These are phyloP conservation scores for Leccinum broughii DNA, from an alignment of 768 basidiomycete genomes.

Conservation along the genomic window DNA sequence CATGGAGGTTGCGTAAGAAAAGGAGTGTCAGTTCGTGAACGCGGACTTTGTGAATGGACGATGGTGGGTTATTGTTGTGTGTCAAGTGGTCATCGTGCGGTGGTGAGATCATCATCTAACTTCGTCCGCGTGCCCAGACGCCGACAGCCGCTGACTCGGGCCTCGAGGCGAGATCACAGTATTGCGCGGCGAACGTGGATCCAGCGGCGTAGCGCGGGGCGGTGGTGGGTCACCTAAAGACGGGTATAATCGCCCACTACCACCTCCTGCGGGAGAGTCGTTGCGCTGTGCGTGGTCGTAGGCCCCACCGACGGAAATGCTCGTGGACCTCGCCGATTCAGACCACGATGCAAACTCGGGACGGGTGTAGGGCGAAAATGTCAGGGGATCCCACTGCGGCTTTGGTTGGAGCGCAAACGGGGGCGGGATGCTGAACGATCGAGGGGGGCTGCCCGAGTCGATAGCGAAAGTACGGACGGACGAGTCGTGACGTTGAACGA, in stretches of 20 bases:
- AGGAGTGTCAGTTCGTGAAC: conserved; percentile 19
- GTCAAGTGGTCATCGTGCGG: not conserved
- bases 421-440: conserved; percentile 38
- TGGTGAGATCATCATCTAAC: conserved; percentile 11
- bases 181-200: conserved; percentile 19
- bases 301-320: conserved; percentile 17
- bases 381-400: conserved; percentile 61
- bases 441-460: conserved; percentile 15
- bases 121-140: conserved; percentile 20
- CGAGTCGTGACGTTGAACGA: conserved; percentile 20
- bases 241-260: conserved; percentile 12
- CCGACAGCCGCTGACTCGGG: conserved; percentile 14
- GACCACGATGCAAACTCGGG: conserved; percentile 38
- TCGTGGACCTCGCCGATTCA: conserved; percentile 27
- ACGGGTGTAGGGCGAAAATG: conserved; percentile 40
- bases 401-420: conserved; percentile 68
- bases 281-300: conserved; percentile 20
- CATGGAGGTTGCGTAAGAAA: conserved; percentile 24
- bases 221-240: conserved; percentile 18
- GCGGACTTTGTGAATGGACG: conserved; percentile 6
- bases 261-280: conserved; percentile 1
- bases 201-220: conserved; percentile 6
- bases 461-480: conserved; percentile 20
- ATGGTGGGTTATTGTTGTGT: conserved; percentile 2
- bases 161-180: conserved; percentile 20